Base-by-base conservation (phyloP, 192 early-diverging fungal genomes). In the Phycomyces blakesleeanus region DNA sequence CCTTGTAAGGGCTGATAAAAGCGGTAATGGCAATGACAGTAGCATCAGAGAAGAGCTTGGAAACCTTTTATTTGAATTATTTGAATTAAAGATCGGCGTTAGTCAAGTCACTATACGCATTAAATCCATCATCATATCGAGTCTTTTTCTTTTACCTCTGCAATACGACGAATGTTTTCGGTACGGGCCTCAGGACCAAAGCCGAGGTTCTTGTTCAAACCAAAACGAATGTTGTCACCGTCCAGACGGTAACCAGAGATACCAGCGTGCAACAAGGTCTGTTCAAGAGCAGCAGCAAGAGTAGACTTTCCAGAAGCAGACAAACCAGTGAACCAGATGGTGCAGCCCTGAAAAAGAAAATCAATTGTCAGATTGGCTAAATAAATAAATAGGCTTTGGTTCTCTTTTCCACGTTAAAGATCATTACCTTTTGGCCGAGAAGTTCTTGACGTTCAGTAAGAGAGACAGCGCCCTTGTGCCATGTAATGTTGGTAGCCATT, bases 141-240 rank as follows among this genome's bases (percentile, higher is more conserved):
- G n/a, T 26, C 5, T 52, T 47, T 21, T 47, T 5, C n/a, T 37
- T 37, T 59, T 68, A 87, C 90, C 69, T 97, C 95, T 11, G 90
- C 85, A 70, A 97, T 94, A 52, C 95, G 85, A 37, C 95, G 88
- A 75, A 97, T 97, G 85, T 97, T 97, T 70, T 97, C 95, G 1
- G 88, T 87, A 55, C 95, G 87, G 64, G 94, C 95, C 51, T 89
- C 87, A 51, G 91, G 91, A 54, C 90, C 90, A 67, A 95, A 97
- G 26, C 92, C 91, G 22, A 97, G 79, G 73, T 95, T 90, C 78
- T 94, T 95, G 85, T 97, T 97, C 44, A 97, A 76, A 24, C 95
- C 95, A 66, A 97, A 97, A n/a, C 95, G 88, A 55, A 97, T 90
- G 77, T 97, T 97, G 80, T 97, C 95, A 42, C 95, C 95, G 68